A percentile compares a stretch with the other conserved stretches of the same genome.
Evolutionary conservation across 2,329 filamentous ascomycete genomes (phyloP).

Genomic region (Neurospora crassa): DNA sequence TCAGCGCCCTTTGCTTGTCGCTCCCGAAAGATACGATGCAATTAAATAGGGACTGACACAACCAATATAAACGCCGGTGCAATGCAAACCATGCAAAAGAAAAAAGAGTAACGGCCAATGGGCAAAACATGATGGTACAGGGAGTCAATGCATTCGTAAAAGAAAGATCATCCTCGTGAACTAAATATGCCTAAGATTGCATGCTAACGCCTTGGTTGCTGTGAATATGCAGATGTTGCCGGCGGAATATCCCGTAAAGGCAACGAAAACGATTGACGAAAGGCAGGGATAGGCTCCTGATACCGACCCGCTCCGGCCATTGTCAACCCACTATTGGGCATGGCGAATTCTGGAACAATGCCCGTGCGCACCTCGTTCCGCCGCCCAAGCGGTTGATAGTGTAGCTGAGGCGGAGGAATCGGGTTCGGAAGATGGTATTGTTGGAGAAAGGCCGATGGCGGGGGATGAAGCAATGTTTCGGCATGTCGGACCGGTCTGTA

Average conservation of each 20-base stretch:
- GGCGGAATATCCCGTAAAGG: neutral
- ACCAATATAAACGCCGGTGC: neutral
- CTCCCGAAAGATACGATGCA: neutral
- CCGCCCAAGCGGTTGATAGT: conserved; percentile 70
- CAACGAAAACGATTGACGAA: neutral
- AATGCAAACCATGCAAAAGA: neutral
- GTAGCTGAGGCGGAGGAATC: conserved; percentile 62
- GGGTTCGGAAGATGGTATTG: conserved; percentile 49
- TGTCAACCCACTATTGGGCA: conserved; percentile 4
- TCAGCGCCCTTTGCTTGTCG: neutral
- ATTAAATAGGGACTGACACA: neutral
- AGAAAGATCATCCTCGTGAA: neutral
- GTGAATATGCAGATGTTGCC: neutral
- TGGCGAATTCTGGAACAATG: conserved; percentile 54
- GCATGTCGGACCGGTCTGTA: conserved; percentile 87
- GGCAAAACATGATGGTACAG: neutral
- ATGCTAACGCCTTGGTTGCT: neutral
- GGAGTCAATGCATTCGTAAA: neutral
- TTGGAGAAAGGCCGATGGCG: conserved; percentile 69
- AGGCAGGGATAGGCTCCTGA: neutral
- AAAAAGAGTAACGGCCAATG: neutral
- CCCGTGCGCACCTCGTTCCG: conserved; percentile 59
- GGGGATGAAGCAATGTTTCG: conserved; percentile 83
- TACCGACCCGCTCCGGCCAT: neutral
- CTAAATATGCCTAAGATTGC: neutral